Conservation (phyloP, 2,329 filamentous ascomycete species). For the Amesomyces nigricolor region DNA sequence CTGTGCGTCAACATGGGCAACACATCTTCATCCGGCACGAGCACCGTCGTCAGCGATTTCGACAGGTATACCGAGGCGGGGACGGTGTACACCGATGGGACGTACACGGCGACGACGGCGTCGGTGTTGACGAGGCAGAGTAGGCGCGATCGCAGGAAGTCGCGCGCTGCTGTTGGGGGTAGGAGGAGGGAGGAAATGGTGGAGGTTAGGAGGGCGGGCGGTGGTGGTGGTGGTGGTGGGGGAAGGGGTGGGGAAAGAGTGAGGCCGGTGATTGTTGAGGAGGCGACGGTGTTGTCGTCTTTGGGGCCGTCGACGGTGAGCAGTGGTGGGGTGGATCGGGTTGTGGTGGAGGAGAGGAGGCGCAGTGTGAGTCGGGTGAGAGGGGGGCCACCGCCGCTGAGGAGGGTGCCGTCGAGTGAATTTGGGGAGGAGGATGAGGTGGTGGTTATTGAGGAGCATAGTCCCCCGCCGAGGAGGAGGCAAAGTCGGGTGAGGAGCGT, state of each 20-base stretch:
- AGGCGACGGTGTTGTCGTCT: neutral
- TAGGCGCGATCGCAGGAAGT: neutral
- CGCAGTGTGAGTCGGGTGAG: conserved; percentile 18
- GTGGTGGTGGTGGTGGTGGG: conserved; percentile 12
- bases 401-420: conserved; percentile 21
- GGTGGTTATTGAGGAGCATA: conserved; percentile 34
- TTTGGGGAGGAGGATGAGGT: conserved; percentile 30
- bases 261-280: conserved; percentile 27
- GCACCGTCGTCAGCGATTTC: conserved; percentile 2
- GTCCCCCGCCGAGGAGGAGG: conserved; percentile 25
- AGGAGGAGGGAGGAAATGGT: conserved; percentile 25
- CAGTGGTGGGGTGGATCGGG: conserved; percentile 20
- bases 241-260: neutral
- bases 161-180: neutral
- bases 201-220: conserved; percentile 24
- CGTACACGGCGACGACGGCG: neutral
- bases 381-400: conserved; percentile 12
- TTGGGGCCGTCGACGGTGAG: neutral
- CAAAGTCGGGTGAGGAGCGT: conserved; percentile 25
- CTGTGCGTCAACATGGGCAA: conserved; percentile 30
- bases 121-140: conserved; percentile 19
- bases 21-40: conserved; percentile 17
- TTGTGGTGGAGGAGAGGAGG: conserved; percentile 29
- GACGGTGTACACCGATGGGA: conserved; percentile 11
- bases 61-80: no score